phyloP scores from a whole-genome alignment of 148 eudicot species.

The Cornus florida region DNA sequence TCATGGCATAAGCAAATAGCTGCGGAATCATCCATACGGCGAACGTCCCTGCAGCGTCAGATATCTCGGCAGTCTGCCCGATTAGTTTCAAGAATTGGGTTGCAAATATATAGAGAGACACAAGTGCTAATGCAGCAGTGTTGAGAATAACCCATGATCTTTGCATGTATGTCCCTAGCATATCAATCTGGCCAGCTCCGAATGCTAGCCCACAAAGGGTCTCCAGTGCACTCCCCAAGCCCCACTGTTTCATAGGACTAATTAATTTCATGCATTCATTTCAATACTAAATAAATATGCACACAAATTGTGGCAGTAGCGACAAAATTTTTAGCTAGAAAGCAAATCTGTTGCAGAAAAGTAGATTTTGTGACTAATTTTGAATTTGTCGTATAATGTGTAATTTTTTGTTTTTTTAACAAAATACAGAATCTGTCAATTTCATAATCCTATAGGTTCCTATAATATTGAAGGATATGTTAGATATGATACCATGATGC shows the following conservation, averaged over 20 bases:
- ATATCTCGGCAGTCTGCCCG: slow-evolving; percentile 29
- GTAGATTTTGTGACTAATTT: too few relatives aligned
- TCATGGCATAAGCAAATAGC: slow-evolving; percentile 36
- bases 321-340: too few relatives aligned
- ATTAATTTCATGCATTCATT: too few relatives aligned
- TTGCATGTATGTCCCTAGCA: slow-evolving; percentile 37
- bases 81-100: slow-evolving; percentile 12
- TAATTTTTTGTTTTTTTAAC: too few relatives aligned
- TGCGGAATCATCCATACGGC: slow-evolving; percentile 46
- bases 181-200: slow-evolving; percentile 30
- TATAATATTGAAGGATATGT: background rate
- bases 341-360: too few relatives aligned
- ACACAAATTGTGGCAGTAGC: too few relatives aligned
- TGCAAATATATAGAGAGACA: slow-evolving; percentile 23
- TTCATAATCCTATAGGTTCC: too few relatives aligned
- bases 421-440: too few relatives aligned
- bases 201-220: slow-evolving; percentile 41
- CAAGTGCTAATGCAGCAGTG: slow-evolving; percentile 4
- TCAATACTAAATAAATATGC: too few relatives aligned
- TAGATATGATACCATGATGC: slow-evolving; percentile 25
- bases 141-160: slow-evolving; percentile 37
- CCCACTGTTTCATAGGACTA: slow-evolving; percentile 20
- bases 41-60: slow-evolving; percentile 27
- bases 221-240: slow-evolving; percentile 44
- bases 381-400: too few relatives aligned